Base-by-base conservation (phyloP, 225 moss, liverwort and hornwort species). In the Pseudoscleropodium purum region DNA sequence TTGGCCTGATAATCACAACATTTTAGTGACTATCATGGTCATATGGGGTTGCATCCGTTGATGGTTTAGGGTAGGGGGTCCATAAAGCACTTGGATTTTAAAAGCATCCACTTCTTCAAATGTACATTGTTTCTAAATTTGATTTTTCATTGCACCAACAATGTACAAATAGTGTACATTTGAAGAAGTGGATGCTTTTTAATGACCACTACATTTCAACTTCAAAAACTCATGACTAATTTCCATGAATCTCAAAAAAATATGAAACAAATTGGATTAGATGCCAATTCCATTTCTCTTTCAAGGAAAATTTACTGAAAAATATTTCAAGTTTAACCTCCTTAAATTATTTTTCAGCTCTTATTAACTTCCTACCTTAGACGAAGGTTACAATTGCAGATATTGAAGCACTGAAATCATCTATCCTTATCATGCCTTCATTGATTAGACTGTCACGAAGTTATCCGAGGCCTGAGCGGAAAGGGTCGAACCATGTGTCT, bases 31-130 rank as follows among this genome's bases (percentile, higher is more conserved):
- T 54, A 54, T 17, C 52, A 52, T 52, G 15, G 52, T 52, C 52
- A 52, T 52, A 52, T 52, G 52, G 52, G 6, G 54, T 17, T 54
- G 17, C 54, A 54, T 54, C 54, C 2, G 17, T 18, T 56, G 7
- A 2, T 4, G 7, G 7, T 45, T 57, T 57, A 57, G 18, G 7
- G 7, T 54, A 54, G 54, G 54, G 17, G 54, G 54, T 18, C 18
- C 54, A 54, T 16, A 15, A 26, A 47, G 11, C 4, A 1, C 6
- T 49, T 1, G 0, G 2, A 4, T 19, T 75, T 3, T 75, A 30
- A 29, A 18, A 47, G 2, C 2, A 5, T 45, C 30, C 18, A 31
- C 18, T 11, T 47, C 6, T 11, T 47, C 4, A 17, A 47, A 11
- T 75, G 2, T 31, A 49, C 18, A 47, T 11, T 19, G 2, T 18